A percentile compares a stretch with the other conserved stretches of the same genome.
These are phyloP conservation scores for Purshia tridentata DNA, from an alignment of 306 rosid genomes.

Conservation along the genomic window DNA sequence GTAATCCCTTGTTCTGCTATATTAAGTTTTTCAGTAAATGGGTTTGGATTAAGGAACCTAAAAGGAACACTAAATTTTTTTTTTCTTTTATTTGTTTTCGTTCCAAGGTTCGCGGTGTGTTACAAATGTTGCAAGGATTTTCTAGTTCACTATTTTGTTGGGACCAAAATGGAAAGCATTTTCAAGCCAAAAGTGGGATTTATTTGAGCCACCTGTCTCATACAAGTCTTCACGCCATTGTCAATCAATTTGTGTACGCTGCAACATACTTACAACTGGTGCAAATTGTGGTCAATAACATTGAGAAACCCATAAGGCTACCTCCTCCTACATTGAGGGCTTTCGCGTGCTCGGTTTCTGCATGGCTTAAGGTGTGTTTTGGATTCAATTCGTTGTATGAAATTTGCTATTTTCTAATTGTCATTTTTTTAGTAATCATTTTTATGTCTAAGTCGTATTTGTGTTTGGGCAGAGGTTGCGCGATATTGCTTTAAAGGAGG, in stretches of 20 bases:
- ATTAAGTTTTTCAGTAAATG: no score
- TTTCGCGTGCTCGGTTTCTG: conserved; percentile 58
- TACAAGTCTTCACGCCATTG: conserved; percentile 57
- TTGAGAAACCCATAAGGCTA: conserved; percentile 39
- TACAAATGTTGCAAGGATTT: conserved; percentile 89
- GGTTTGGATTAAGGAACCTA: background rate
- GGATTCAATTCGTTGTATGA: background rate
- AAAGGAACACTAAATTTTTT: no score
- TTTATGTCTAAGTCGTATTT: background rate
- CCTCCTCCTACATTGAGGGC: conserved; percentile 78
- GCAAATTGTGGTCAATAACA: conserved; percentile 37
- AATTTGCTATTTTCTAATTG: background rate
- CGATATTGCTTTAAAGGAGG: conserved; percentile 69
- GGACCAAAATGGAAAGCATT: conserved; percentile 48
- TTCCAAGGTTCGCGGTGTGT: conserved; percentile 75
- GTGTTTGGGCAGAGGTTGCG: conserved; percentile 57
- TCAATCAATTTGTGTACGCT: conserved; percentile 67
- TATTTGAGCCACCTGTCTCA: conserved; percentile 66
- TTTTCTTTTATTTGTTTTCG: background rate
- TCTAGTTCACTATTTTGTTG: conserved; percentile 66
- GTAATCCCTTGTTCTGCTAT: conserved; percentile 29
- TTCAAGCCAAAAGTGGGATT: conserved; percentile 55
- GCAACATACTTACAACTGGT: conserved; percentile 79
- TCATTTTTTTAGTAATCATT: background rate
- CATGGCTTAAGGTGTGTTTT: conserved; percentile 71